Percentiles rank a stretch among this genome's conserved stretches.
phyloP scores from a whole-genome alignment of 805 yeast genomes.

The Yamadazyma nakazawae region DNA sequence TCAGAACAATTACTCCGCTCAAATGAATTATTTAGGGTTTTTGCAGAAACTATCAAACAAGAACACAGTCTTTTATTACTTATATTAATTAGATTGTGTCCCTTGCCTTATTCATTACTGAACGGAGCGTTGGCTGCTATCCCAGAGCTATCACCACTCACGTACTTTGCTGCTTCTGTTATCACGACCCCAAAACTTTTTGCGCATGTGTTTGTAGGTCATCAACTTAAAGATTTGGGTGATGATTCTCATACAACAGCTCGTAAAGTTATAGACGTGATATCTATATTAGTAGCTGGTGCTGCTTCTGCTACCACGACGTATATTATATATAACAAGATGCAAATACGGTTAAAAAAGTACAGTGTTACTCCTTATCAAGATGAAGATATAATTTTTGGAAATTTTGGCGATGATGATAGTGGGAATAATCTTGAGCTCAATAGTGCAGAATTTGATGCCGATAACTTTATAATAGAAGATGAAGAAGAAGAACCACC shows the following conservation, averaged over 20 bases:
- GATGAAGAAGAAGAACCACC: conserved; percentile 28
- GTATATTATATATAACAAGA: conserved; percentile 59
- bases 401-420: conserved; percentile 35
- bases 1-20: conserved; percentile 59
- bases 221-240: conserved; percentile 67
- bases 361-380: conserved; percentile 20
- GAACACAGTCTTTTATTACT: conserved; percentile 56
- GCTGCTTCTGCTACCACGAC: conserved; percentile 57
- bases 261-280: conserved; percentile 57
- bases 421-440: conserved; percentile 31
- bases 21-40: conserved; percentile 67
- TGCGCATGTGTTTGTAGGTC: conserved; percentile 76
- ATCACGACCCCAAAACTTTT: conserved; percentile 79
- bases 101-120: conserved; percentile 87
- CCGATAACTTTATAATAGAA: conserved; percentile 39
- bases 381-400: conserved; percentile 29
- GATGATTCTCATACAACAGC: conserved; percentile 46
- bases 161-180: conserved; percentile 67
- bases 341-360: conserved; percentile 36
- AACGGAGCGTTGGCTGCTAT: conserved; percentile 91
- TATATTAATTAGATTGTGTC: conserved; percentile 77
- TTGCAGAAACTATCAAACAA: conserved; percentile 70
- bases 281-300: conserved; percentile 58
- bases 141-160: conserved; percentile 62
- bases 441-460: conserved; percentile 35